Conservation (phyloP, 495 filamentous ascomycete genomes). For the Neurospora sp. region DNA sequence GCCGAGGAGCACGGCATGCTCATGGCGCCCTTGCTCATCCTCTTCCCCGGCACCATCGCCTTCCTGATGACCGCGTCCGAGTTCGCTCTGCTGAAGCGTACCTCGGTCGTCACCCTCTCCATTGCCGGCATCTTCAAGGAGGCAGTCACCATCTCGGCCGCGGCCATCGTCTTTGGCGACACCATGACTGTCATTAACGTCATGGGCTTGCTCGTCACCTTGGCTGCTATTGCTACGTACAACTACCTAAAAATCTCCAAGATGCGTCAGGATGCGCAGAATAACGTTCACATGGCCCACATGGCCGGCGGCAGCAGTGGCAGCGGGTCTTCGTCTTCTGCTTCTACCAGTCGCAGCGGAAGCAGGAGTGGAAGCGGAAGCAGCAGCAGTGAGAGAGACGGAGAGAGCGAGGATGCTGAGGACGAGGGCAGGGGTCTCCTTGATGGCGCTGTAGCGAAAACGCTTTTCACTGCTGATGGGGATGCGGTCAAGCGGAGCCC, state of each 20-base stretch:
- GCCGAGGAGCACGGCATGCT: constrained; percentile 51
- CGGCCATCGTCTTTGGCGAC: constrained; percentile 82
- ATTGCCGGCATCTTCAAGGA: constrained; percentile 99
- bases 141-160: constrained; percentile 89
- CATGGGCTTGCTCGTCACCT: constrained; percentile 77
- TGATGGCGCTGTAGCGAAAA: not conserved
- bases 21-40: constrained; percentile 50
- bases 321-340: constrained; percentile 2
- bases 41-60: constrained; percentile 86
- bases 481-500: not conserved
- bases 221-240: constrained; percentile 75
- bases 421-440: constrained; percentile 15
- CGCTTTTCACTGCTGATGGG: not conserved
- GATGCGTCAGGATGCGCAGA: constrained; percentile 65
- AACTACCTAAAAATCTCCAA: constrained; percentile 90
- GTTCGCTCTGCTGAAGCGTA: constrained; percentile 90
- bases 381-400: constrained; percentile 13
- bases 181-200: constrained; percentile 82
- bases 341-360: not conserved
- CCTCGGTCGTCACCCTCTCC: constrained; percentile 87
- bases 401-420: constrained; percentile 10
- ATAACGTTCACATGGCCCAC: constrained; percentile 29
- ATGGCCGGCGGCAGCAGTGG: constrained; percentile 2
- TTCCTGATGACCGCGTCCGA: constrained; percentile 96
- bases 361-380: constrained; percentile 6